Evolutionary conservation across 768 basidiomycete genomes (phyloP), one percentile per base, ranked within the genome.

Genomic region (Lactarius hengduanensis): DNA sequence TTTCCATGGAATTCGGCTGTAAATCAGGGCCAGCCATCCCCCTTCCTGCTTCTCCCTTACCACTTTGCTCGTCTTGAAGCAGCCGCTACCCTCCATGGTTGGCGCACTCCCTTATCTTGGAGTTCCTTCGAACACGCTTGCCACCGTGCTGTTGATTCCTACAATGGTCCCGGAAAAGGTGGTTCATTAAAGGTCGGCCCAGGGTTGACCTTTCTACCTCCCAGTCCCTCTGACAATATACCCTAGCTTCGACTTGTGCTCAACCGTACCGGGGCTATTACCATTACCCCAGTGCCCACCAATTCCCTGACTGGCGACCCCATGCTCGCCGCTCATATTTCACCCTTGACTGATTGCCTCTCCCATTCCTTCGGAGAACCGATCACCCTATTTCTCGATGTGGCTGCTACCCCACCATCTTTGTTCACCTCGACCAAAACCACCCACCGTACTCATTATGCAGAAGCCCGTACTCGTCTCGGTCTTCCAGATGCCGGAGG

Each of bases 361-460:
- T 58, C 70, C 54, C 72, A 57, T 57, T 55, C 70, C 43, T 72
- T 63, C 18, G 72, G 73, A 47, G 76, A 76, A 9, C 74, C 82
- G 18, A 76, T 86, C 61, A 76, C 76, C 32, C 70, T 92, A 57
- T 78, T 78, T 58, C 69, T 91, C 55, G 91, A 93, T 75, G 78
- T 77, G 2, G 73, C 79, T 65, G 75, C 84, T 15, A 88, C 87
- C 1, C 74, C 80, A 4, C 76, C 82, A 0, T 85, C 87, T 18
- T 63, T 82, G 28, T 89, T 86, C 72, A 88, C 89, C 0, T 71
- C 75, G 26, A 87, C 89, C 57, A 94, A 94, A 75, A 93, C 92
- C 0, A 92, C 90, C 2, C 65, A 78, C 45, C 83, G 91, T 57
- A 65, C 73, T 8, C 74, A 81, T 13, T 94, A 93, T 71, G 79